Base-by-base conservation (phyloP, 257 asterid genomes). In the Salvia rosmarinus region DNA sequence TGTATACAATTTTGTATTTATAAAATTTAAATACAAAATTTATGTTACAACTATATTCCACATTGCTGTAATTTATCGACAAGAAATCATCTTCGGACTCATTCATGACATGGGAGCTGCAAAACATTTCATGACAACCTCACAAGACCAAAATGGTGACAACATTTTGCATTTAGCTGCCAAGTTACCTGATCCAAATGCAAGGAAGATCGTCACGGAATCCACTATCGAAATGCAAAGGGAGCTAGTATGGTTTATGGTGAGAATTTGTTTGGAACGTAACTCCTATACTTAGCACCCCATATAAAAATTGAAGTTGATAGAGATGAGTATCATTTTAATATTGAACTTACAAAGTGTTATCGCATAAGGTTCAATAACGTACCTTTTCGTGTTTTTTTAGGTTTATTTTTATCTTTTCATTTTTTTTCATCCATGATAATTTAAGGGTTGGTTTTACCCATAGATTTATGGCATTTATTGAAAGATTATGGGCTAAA, bases 31-130 rank as follows among this genome's bases (percentile, higher is more conserved):
- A n/a, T n/a, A n/a, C n/a, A n/a, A n/a, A n/a, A n/a, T n/a, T n/a
- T n/a, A n/a, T n/a, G n/a, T n/a, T n/a, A n/a, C n/a, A n/a, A n/a
- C 55, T n/a, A n/a, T 49, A n/a, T 49, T 49, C 23, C 55, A 49
- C 55, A 8, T 30, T 9, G 78, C 78, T 35, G 71, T 71, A 1
- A 4, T 57, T 2, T 6, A 65, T 21, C 63, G 71, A 23, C 78
- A 66, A 46, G 75, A 65, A 11, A 44, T 17, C 1, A 66, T 77
- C 3, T 77, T 77, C 46, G 23, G 35, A 1, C 68, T 63, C 37
- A 63, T 63, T 21, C 35, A 63, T 1, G 37, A 10, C 2, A 39
- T 11, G 9, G 52, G 52, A 5, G 55, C 10, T 4, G 3, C 3
- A n/a, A 63, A 40, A 21, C 0, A 40, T 40, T 63, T 40, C 1